Percentiles rank a stretch among this genome's conserved stretches.
phyloP scores from a whole-genome alignment of 31 red algal genomes.

The Pterothamnion heteromorphum region DNA sequence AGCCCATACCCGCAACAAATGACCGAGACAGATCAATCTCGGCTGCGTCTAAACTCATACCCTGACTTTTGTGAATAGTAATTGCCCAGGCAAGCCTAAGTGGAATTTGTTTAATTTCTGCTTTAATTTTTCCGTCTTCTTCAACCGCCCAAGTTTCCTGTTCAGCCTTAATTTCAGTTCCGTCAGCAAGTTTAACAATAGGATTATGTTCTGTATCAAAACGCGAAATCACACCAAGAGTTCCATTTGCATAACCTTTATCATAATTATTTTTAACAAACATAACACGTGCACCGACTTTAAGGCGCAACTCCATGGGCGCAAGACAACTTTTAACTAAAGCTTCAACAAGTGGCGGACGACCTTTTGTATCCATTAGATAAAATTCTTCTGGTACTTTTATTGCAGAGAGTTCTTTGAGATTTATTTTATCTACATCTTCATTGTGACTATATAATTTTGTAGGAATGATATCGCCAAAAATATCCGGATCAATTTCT shows the following conservation, averaged over 20 bases:
- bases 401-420: neutral
- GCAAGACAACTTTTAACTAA: neutral
- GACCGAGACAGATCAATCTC: constrained; percentile 36
- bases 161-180: neutral
- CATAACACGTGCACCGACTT: constrained; percentile 32
- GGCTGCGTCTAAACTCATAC: constrained; percentile 19
- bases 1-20: neutral
- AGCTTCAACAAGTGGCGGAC: neutral
- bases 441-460: constrained; percentile 8
- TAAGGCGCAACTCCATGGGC: constrained; percentile 5
- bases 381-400: neutral
- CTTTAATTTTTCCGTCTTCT: neutral
- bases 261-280: constrained; percentile 43
- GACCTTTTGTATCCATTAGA: neutral
- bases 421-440: constrained; percentile 1
- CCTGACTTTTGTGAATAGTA: constrained; percentile 51
- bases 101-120: constrained; percentile 31
- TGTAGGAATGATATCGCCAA: neutral
- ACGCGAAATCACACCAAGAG: neutral
- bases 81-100: constrained; percentile 49
- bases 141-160: neutral
- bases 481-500: neutral
- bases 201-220: neutral
- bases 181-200: neutral
- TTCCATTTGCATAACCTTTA: constrained; percentile 4